Percentiles rank a stretch among this genome's conserved stretches.
Conservation (phyloP, 208 protist species). For the Acanthamoeba sp. region DNA sequence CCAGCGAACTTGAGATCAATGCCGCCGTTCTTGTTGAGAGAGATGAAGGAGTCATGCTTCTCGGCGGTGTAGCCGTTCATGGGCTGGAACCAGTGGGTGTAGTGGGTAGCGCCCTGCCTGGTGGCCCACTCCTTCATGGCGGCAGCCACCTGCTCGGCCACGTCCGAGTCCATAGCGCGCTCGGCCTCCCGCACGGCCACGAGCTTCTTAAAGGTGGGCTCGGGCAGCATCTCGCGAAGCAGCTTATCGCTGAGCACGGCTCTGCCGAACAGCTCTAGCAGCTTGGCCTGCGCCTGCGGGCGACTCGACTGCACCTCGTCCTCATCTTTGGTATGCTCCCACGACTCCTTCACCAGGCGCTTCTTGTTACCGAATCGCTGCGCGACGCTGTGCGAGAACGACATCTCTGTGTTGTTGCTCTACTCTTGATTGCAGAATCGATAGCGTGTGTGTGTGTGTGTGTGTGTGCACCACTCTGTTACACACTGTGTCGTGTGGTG, state of each 20-base stretch:
- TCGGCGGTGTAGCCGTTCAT: conserved; percentile 85
- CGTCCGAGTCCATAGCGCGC: conserved; percentile 59
- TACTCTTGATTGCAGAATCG: background rate
- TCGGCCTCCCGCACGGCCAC: conserved; percentile 71
- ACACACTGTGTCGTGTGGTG: too few species aligned
- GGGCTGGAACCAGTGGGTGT: conserved; percentile 93
- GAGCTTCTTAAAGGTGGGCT: conserved; percentile 42
- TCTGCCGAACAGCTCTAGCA: conserved; percentile 36
- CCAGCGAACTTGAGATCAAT: conserved; percentile 70
- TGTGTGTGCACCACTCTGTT: background rate
- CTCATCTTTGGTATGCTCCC: conserved; percentile 7
- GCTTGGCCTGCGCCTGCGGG: conserved; percentile 40
- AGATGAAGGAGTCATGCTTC: conserved; percentile 89
- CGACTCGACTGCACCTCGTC: background rate
- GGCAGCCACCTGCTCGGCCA: conserved; percentile 81
- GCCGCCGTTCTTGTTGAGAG: conserved; percentile 76
- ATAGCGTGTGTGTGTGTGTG: background rate
- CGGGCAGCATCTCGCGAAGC: conserved; percentile 37
- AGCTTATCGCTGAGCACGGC: conserved; percentile 59
- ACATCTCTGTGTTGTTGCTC: conserved; percentile 37
- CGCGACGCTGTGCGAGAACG: background rate
- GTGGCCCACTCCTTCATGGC: conserved; percentile 91
- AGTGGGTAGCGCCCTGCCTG: conserved; percentile 88
- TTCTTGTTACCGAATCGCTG: conserved; percentile 60
- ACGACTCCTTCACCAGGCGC: conserved; percentile 44